These are phyloP conservation scores for Leccinum rimulosum DNA, from an alignment of 768 basidiomycete genomes.

Conservation along the genomic window DNA sequence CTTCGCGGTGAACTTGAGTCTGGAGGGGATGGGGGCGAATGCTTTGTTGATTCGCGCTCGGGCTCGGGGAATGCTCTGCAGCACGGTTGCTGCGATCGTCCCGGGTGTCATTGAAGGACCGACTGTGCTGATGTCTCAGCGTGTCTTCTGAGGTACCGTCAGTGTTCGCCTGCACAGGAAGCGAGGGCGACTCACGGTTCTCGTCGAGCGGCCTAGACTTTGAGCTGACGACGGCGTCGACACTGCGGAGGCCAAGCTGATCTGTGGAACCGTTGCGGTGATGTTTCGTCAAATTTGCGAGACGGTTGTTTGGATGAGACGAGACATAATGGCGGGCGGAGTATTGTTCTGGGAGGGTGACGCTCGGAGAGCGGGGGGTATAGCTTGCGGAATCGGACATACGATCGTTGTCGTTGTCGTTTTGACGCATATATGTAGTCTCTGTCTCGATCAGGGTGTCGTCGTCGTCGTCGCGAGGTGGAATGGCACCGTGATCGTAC, in stretches of 20 bases:
- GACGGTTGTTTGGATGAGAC: conserved; percentile 29
- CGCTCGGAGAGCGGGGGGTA: conserved; percentile 68
- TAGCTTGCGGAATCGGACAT: conserved; percentile 54
- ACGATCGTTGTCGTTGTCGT: conserved; percentile 35
- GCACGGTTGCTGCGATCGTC: conserved; percentile 22
- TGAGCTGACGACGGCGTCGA: conserved; percentile 58
- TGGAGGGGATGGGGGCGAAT: conserved; percentile 38
- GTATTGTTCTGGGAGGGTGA: conserved; percentile 51
- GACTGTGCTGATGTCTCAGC: conserved; percentile 21
- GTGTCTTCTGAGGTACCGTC: conserved; percentile 19
- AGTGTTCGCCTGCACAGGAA: conserved; percentile 14
- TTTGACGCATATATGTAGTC: conserved; percentile 31
- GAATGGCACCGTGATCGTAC: conserved; percentile 36
- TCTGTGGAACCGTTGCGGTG: conserved; percentile 59
- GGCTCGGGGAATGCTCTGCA: conserved; percentile 21
- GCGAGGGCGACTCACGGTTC: conserved; percentile 26
- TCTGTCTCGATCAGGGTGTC: conserved; percentile 45
- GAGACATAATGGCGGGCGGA: conserved; percentile 29
- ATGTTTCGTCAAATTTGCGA: conserved; percentile 44
- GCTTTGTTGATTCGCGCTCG: conserved; percentile 19
- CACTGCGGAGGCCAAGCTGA: conserved; percentile 55
- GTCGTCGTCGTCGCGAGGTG: conserved; percentile 43
- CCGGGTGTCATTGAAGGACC: conserved; percentile 16
- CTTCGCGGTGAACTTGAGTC: conserved; percentile 49
- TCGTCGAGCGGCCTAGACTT: conserved; percentile 34